Evolutionary conservation across 1,139 yeast species (phyloP).

Genomic region (Lodderomyces beijingensis): DNA sequence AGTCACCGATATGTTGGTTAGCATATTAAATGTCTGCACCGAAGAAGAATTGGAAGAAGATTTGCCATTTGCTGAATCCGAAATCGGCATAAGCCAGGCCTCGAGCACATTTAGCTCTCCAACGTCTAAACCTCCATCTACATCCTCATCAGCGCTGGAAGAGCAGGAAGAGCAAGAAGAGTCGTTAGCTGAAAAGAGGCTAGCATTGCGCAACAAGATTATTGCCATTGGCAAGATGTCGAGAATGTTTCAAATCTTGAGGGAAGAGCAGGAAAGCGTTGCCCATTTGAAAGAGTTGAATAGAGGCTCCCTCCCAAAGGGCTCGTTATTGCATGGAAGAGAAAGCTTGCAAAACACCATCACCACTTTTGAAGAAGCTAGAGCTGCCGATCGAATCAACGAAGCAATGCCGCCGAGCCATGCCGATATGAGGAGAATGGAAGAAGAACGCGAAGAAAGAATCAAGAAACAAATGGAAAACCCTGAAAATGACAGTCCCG

Average conservation of each 20-base stretch:
- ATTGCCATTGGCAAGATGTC: conserved; percentile 93
- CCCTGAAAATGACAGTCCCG: conserved; percentile 29
- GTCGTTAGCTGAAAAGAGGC: conserved; percentile 43
- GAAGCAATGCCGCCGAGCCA: conserved; percentile 87
- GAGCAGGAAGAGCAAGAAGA: conserved; percentile 16
- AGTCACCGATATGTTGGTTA: conserved; percentile 87
- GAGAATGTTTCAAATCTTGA: conserved; percentile 83
- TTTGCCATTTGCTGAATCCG: conserved; percentile 34
- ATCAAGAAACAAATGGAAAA: conserved; percentile 42
- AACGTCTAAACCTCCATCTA: conserved; percentile 10
- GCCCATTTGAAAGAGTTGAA: conserved; percentile 70
- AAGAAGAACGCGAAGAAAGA: conserved; percentile 40
- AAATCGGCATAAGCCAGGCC: conserved; percentile 9
- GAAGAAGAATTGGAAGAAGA: conserved; percentile 90
- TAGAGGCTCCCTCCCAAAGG: conserved; percentile 73
- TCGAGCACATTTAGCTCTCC: conserved; percentile 4
- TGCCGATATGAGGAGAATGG: conserved; percentile 49
- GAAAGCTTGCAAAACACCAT: conserved; percentile 75
- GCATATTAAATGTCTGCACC: conserved; percentile 88
- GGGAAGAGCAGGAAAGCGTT: conserved; percentile 88
- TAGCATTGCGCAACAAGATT: conserved; percentile 79
- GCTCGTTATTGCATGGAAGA: conserved; percentile 77
- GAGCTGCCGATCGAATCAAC: conserved; percentile 73
- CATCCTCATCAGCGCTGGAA: conserved; percentile 6
- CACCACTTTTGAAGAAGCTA: conserved; percentile 78